Conservation (phyloP, 495 filamentous ascomycete genomes). For the Pyronema domesticum region DNA sequence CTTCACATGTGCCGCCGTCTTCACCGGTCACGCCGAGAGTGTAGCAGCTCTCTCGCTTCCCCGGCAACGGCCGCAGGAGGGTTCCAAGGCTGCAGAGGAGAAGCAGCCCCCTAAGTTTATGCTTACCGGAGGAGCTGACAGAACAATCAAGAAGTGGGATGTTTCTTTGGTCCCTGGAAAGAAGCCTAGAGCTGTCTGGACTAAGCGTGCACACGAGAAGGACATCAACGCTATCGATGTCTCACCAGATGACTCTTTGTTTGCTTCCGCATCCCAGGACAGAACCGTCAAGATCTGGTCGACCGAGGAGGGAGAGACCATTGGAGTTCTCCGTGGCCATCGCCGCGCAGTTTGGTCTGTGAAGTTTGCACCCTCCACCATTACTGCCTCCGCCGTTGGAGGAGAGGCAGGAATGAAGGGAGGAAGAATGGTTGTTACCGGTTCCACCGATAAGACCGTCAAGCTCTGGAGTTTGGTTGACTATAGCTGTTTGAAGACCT, state of each 20-base stretch:
- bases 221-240: constrained; percentile 93
- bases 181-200: constrained; percentile 46
- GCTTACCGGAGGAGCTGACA: constrained; percentile 81
- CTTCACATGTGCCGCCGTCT: constrained; percentile 59
- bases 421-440: constrained; percentile 67
- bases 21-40: constrained; percentile 86
- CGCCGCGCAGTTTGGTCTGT: constrained; percentile 90
- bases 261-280: constrained; percentile 93
- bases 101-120: constrained; percentile 67
- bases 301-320: constrained; percentile 63
- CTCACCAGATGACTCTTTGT: constrained; percentile 47
- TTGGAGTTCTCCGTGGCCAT: constrained; percentile 81
- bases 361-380: constrained; percentile 57
- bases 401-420: constrained; percentile 45
- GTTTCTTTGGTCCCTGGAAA: constrained; percentile 34
- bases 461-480: constrained; percentile 89
- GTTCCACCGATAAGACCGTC: constrained; percentile 84
- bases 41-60: constrained; percentile 82
- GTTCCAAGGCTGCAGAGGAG: constrained; percentile 43
- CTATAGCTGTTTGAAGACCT: constrained; percentile 80
- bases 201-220: constrained; percentile 90
- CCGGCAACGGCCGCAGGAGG: constrained; percentile 40
- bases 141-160: constrained; percentile 84
- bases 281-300: constrained; percentile 94
- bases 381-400: constrained; percentile 50